Conservation (phyloP, 495 filamentous ascomycete species). For the Aspergillus biplanus region DNA sequence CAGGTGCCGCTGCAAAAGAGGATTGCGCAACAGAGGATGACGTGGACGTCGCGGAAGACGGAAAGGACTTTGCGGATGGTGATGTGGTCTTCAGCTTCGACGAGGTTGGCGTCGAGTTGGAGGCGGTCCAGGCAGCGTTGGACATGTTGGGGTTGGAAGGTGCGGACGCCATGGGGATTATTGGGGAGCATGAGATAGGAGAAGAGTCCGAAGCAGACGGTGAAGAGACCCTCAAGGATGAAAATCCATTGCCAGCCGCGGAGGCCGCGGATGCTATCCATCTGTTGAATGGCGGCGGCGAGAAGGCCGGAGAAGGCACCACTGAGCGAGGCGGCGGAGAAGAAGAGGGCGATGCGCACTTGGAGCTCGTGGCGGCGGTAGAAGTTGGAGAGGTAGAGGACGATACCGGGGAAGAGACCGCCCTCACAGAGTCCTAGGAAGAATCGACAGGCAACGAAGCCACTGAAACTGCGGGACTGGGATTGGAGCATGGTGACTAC, state of each 20-base stretch:
- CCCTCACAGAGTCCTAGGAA: constrained; percentile 19
- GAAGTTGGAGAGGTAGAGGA: constrained; percentile 22
- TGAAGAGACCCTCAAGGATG: constrained; percentile 21
- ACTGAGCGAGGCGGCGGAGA: constrained; percentile 19
- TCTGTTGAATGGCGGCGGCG: constrained; percentile 20
- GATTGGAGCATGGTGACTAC: constrained; percentile 19
- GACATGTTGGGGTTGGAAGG: constrained; percentile 13
- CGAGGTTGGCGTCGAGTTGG: constrained; percentile 13
- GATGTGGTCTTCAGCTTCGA: constrained; percentile 8
- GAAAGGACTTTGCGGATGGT: constrained; percentile 13
- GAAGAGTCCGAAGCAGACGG: constrained; percentile 21
- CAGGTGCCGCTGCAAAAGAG: constrained; percentile 18
- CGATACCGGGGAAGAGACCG: constrained; percentile 17
- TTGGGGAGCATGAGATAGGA: constrained; percentile 14
- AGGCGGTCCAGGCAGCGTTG: constrained; percentile 10
- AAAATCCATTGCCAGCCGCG: constrained; percentile 23
- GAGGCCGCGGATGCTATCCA: constrained; percentile 18
- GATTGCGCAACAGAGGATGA: background rate
- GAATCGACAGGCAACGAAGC: constrained; percentile 17
- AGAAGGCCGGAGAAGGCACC: constrained; percentile 19
- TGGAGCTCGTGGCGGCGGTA: constrained; percentile 19
- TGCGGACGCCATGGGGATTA: background rate
- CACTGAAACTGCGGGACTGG: constrained; percentile 12
- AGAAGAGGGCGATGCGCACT: constrained; percentile 21
- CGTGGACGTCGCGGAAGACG: constrained; percentile 11